Evolutionary conservation across 1,284 basidiomycete genomes (phyloP), one percentile per base, ranked within the genome.

Genomic region (Heterobasidion parviporum): DNA sequence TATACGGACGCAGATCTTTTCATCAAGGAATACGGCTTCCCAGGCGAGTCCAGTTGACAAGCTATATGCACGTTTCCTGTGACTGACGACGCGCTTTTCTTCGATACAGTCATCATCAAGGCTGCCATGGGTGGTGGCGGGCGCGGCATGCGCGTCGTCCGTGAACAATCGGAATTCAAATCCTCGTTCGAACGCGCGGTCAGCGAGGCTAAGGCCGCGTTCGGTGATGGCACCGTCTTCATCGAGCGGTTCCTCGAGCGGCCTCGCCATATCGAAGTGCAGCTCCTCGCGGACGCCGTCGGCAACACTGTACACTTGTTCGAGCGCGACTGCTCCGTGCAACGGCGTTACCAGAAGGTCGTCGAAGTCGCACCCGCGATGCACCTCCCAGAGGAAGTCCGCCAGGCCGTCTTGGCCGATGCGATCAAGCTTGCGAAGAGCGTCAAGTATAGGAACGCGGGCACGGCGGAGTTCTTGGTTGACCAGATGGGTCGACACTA

Each of bases 71-170:
- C 6, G n/a, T 41, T 8, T 41, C 38, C 1, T 26, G 26, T 54
- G 45, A 57, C 51, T 12, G 8, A 36, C 33, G 12, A 18, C 16
- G 26, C 10, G 3, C 5, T 43, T 18, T 55, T 6, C 7, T n/a
- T 26, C 26, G 41, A 26, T 8, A 16, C 57, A 89, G 92, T 95
- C 52, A 95, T 96, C 70, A 95, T 97, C 81, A 97, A 98, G 75
- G 95, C 95, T 51, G 95, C 95, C 26, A 97, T 98, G 93, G 96
- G 96, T 58, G 96, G 96, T 63, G 96, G 96, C 67, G 96, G 96
- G 57, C 91, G 95, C 67, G 96, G 96, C 61, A 99, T 99, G 96
- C 91, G 96, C 70, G 95, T 98, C 58, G 96, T 99, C 41, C 86
- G 93, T 61, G 91, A 94, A 67, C 86, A 93, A 70, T 87, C 87